phyloP scores from a whole-genome alignment of 2,329 filamentous ascomycete genomes.

The Diaporthe citri region DNA sequence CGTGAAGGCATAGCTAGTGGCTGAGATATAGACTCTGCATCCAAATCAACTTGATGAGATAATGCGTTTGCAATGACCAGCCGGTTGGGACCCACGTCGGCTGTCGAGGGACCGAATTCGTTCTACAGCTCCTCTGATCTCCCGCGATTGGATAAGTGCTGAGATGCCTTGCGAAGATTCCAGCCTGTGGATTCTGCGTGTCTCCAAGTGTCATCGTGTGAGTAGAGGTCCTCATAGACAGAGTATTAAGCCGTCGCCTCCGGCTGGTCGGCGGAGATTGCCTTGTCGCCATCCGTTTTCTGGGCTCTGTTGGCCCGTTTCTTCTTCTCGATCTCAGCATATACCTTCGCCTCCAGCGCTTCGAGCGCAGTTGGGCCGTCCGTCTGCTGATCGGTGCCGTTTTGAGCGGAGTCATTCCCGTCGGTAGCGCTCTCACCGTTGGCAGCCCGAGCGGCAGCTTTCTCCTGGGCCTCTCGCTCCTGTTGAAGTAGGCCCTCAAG shows the following conservation, averaged over 20 bases:
- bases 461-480: slow-evolving; percentile 39
- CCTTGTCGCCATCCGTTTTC: not conserved
- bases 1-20: not conserved
- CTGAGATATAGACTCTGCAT: not conserved
- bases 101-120: not conserved
- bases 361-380: not conserved
- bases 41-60: too few relatives aligned
- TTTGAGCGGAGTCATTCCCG: not conserved
- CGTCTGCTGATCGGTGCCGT: slow-evolving; percentile 10
- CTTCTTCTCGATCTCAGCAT: slow-evolving; percentile 12
- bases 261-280: not conserved
- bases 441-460: slow-evolving; percentile 20
- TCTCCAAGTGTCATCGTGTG: not conserved
- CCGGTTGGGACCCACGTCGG: not conserved
- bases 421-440: slow-evolving; percentile 1
- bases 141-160: not conserved
- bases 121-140: not conserved
- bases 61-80: too few relatives aligned
- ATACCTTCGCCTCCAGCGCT: slow-evolving; percentile 17
- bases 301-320: not conserved
- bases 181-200: not conserved
- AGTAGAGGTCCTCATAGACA: too few relatives aligned
- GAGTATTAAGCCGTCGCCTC: not conserved
- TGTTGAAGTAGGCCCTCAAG: slow-evolving; percentile 39
- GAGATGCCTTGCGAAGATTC: too few relatives aligned